Base-by-base conservation (phyloP, 805 yeast genomes). In the baker's yeast (Saccharomyces cerevisiae) region DNA sequence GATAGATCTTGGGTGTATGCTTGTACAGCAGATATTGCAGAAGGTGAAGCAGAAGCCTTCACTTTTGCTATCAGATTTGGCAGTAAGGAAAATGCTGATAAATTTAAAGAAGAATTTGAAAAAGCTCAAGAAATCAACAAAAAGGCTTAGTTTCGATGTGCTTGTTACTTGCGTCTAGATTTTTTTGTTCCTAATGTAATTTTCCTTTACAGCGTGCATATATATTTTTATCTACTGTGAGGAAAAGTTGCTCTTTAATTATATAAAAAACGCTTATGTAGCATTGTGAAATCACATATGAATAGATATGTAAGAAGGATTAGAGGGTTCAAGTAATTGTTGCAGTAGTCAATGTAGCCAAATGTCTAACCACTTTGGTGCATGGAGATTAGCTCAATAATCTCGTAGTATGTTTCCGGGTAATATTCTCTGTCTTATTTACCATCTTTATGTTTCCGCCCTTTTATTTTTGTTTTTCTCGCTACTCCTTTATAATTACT, bases 1-100 rank as follows among this genome's bases (percentile, higher is more conserved):
- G 99, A 94, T 72, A 87, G 97, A 79, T 89, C 97, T 36, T 94
- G 99, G 99, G 98, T 94, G 60, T 94, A 94, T 77, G 82, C 83
- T 52, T 96, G 90, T 57, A 84, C 96, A 51, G 96, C 95, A 46
- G 99, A 92, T 71, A 81, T 91, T 53, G 85, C 96, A 53, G 99
- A 94, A 72, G 98, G 97, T 62, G 90, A 79, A 68, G 88, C 98
- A 49, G 97, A 91, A 76, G 96, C 97, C 49, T 89, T 84, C 75
- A 92, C 97, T 53, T 82, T 94, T 73, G 99, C 99, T 58, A 91
- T 94, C 63, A 86, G 99, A 74, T 94, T 94, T 68, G 94, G 92
- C 61, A 82, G 78, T 75, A 87, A 87, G 75, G 95, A 87, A 74
- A 87, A 90, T 68, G 99, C 99, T 65, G 96, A 92, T 66, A 82